These are phyloP conservation scores for Colletotrichum sp. DNA, from an alignment of 2,329 filamentous ascomycete species.

Conservation along the genomic window DNA sequence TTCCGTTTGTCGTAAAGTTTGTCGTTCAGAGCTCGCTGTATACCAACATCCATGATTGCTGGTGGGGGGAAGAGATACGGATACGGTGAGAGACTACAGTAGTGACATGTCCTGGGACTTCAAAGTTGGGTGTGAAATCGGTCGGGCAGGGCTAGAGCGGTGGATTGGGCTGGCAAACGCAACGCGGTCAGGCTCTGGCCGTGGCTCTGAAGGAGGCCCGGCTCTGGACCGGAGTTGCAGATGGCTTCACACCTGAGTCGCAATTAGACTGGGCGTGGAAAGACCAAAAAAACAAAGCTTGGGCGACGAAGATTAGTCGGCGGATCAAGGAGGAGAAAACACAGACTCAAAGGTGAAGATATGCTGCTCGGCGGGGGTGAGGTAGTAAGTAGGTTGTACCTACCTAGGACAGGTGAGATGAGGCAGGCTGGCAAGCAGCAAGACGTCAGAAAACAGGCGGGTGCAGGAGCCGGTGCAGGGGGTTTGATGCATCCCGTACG, in stretches of 20 bases:
- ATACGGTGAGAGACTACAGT: background rate
- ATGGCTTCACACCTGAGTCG: background rate
- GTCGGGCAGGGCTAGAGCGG: background rate
- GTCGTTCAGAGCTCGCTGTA: slow-evolving; percentile 92
- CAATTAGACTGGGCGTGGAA: background rate
- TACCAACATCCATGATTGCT: slow-evolving; percentile 77
- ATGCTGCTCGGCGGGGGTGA: background rate
- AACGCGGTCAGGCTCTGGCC: background rate
- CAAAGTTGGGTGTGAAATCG: background rate
- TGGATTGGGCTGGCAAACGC: background rate
- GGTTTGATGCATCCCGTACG: background rate
- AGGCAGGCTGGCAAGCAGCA: background rate
- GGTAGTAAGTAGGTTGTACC: background rate
- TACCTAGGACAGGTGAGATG: background rate
- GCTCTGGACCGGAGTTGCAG: background rate
- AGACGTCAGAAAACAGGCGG: background rate
- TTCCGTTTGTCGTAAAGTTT: slow-evolving; percentile 99
- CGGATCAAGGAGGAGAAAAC: background rate
- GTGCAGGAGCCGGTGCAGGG: background rate
- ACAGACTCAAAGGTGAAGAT: background rate
- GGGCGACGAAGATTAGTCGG: background rate
- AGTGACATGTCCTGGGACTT: background rate
- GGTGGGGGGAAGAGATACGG: background rate
- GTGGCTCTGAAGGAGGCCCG: background rate
- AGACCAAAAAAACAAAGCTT: background rate